These are phyloP conservation scores for Silene uniflora DNA, from an alignment of 148 eudicot genomes.

Conservation along the genomic window DNA sequence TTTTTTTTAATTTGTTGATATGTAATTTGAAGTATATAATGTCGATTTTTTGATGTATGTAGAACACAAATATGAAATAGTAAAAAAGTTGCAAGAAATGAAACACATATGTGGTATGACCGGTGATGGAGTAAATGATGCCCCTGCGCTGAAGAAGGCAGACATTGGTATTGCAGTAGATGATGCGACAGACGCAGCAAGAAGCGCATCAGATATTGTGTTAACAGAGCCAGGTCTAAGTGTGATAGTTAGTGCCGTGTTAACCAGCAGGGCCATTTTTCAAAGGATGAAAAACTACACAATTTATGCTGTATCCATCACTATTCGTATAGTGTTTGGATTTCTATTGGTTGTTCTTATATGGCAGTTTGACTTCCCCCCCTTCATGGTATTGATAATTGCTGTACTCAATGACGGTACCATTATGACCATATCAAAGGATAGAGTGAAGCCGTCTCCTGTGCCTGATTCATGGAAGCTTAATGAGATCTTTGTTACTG, in stretches of 20 bases:
- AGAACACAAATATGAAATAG: slow-evolving; percentile 97
- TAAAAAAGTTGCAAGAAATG: slow-evolving; percentile 82
- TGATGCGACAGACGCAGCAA: slow-evolving; percentile 93
- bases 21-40: background rate
- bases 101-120: slow-evolving; percentile 96
- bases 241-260: slow-evolving; percentile 78
- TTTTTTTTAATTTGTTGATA: background rate
- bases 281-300: slow-evolving; percentile 99
- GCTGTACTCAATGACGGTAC: slow-evolving; percentile 91
- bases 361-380: slow-evolving; percentile 87
- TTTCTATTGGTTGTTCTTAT: slow-evolving; percentile 74
- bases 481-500: slow-evolving; percentile 80
- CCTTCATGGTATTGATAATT: slow-evolving; percentile 85
- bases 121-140: slow-evolving; percentile 96
- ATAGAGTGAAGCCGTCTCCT: slow-evolving; percentile 90
- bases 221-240: slow-evolving; percentile 91
- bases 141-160: slow-evolving; percentile 86
- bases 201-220: slow-evolving; percentile 89
- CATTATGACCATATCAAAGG: slow-evolving; percentile 95
- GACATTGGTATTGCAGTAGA: slow-evolving; percentile 96
- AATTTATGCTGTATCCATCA: slow-evolving; percentile 89
- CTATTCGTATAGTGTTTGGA: slow-evolving; percentile 84
- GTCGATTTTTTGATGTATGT: background rate
- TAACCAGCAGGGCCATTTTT: slow-evolving; percentile 90
- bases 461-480: slow-evolving; percentile 95